Conservation (phyloP, 345 rosid species). For the Diplotaxis tenuifolia region DNA sequence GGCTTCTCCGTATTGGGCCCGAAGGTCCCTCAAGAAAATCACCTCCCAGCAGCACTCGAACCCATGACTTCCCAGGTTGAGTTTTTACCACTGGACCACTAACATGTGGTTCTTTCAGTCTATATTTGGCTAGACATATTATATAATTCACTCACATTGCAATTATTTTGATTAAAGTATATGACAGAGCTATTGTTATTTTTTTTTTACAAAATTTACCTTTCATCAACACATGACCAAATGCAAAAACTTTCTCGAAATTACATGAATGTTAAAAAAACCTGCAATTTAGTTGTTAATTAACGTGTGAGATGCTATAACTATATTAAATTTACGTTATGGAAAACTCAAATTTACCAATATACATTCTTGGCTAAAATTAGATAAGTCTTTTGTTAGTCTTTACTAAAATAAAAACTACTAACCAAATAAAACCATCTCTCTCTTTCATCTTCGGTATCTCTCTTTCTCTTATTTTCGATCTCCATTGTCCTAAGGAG, state of each 20-base stretch:
- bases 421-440: slow-evolving; percentile 22
- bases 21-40: no score
- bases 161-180: no score
- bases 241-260: background rate
- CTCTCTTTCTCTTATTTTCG: slow-evolving; percentile 2
- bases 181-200: no score
- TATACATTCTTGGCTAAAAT: slow-evolving; percentile 3
- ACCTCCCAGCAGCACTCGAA: no score
- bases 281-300: background rate
- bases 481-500: slow-evolving; percentile 23
- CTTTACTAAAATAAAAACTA: slow-evolving; percentile 31
- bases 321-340: background rate
- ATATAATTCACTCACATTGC: no score
- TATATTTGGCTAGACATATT: no score
- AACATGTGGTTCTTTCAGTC: no score
- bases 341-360: slow-evolving; percentile 5
- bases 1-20: no score
- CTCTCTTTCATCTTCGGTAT: slow-evolving; percentile 3
- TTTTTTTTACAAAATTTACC: background rate
- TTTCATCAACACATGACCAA: background rate
- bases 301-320: background rate
- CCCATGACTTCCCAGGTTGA: no score
- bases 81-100: no score
- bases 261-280: background rate
- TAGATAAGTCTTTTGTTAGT: slow-evolving; percentile 21